Evolutionary conservation across 2,329 filamentous ascomycete genomes (phyloP), one percentile per base, ranked within the genome.

Genomic region (Diplodia scrobiculata): DNA sequence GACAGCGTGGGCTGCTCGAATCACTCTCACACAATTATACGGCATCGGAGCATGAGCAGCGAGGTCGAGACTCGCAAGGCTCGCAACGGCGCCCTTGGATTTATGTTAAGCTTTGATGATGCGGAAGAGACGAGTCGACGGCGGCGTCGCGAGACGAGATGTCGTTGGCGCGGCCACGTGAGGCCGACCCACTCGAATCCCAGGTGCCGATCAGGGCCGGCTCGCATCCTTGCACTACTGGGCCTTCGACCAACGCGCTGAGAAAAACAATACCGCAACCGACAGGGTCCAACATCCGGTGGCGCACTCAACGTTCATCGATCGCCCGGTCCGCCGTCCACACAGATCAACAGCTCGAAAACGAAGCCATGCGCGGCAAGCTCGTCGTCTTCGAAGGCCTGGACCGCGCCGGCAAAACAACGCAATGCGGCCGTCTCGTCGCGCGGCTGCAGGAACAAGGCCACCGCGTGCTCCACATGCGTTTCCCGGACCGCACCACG

Each of bases 401-500:
- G 68, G 93, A 97, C 73, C 87, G 92, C 69, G 92, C 92, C 51
- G 93, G 93, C 66, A 97, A 97, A 83, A 94, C 92, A 25, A 96
- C 92, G 38, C 93, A 97, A 84, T 93, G 91, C 71, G 84, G 88
- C 72, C 79, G 87, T 53, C 81, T 97, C 48, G 83, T 83, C 45
- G 77, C 84, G 32, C 79, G 77, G 45, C 80, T 91, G 3, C 75
- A 82, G 65, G 73, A 76, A 5, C 74, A 79, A 66, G 86, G 85
- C 7, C 77, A 82, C 55, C 76, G 80, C 58, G 84, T 88, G 34
- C 82, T 83, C 71, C 83, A 85, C 67, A 80, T 89, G 73, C 81
- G 88, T 65, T 91, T 91, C 76, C 89, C 89, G 93, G 92, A 97
- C 75, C 85, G 93, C 70, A 88, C 87, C 2, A 96, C 93, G 4